Base-by-base conservation (phyloP, 306 rosid species). In the Quercus engelmannii region DNA sequence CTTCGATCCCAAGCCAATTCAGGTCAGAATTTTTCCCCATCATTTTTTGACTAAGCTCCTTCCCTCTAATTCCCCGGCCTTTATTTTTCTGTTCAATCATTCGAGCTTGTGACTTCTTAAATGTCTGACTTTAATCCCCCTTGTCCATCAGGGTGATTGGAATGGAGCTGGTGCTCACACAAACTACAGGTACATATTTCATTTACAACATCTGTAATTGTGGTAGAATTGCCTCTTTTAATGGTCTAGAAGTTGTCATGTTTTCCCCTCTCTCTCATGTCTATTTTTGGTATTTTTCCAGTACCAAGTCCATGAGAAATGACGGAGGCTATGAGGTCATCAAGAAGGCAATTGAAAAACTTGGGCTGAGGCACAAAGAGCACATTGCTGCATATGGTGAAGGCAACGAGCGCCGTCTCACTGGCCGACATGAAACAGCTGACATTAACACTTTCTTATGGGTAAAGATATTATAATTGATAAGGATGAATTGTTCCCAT, bases 81-180 rank as follows among this genome's bases (percentile, higher is more conserved):
- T 1, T 41, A 43, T 55, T 62, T 23, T 72, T 30, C 19, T 23
- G 14, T 61, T 35, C 69, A 19, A 26, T 67, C 17, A 51, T 18
- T 18, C 21, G 17, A 62, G 19, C 46, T 78, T 77, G 64, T 68
- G 73, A 25, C 28, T 76, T 5, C 65, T 71, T 38, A 67, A 55
- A 31, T 7, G 9, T 72, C 59, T 52, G 38, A 17, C 38, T 69
- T 76, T 61, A 41, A 11, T 33, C 19, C 5, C 15, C 25, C 4
- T 15, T 43, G 14, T 15, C 49, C 55, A 43, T 30, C 67, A 90
- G 93, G 99, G 99, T 84, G 99, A 95, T 56, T 95, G 99, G 99
- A 95, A 90, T 69, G 99, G 97, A 54, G 99, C 99, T 62, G 96
- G 99, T 75, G 99, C 99, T 85, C 98, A 95, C 91, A 89, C 98